These are phyloP conservation scores for Avena eriantha DNA, from an alignment of 176 grass and related monocot species.

Conservation along the genomic window DNA sequence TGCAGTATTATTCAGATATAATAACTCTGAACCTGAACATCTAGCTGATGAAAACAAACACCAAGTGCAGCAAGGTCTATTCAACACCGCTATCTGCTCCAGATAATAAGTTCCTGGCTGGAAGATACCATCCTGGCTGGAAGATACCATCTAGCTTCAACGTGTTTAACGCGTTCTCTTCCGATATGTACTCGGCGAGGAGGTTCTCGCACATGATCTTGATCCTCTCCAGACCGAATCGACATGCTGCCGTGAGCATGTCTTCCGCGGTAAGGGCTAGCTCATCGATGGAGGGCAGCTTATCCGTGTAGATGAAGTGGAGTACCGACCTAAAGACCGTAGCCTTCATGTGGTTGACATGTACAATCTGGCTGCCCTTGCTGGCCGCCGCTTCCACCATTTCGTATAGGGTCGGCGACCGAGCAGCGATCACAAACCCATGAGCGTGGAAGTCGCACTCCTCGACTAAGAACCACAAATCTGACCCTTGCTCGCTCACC, in stretches of 20 bases:
- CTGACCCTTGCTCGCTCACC: neutral
- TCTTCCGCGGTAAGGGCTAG: neutral
- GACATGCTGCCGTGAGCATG: neutral
- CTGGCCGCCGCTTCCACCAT: neutral
- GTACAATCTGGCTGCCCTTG: neutral
- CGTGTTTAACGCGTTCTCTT: neutral
- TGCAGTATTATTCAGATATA: too few relatives aligned
- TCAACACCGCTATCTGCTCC: too few relatives aligned
- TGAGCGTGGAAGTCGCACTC: neutral
- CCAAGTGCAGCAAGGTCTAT: too few relatives aligned
- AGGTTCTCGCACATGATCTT: neutral
- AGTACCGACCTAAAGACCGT: neutral
- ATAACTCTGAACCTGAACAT: too few relatives aligned
- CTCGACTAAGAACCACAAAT: neutral
- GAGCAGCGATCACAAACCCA: neutral
- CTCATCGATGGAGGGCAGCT: neutral
- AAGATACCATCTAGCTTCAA: too few relatives aligned
- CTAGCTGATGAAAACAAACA: too few relatives aligned
- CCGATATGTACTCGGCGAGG: neutral
- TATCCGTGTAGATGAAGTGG: slow-evolving; percentile 7
- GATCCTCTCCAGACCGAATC: neutral
- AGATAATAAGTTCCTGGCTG: neutral
- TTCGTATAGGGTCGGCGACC: neutral
- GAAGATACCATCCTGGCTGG: neutral
- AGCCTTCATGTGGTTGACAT: neutral